Conservation (phyloP, 1,139 yeast species). For the Debaryomycetaceae sp. region DNA sequence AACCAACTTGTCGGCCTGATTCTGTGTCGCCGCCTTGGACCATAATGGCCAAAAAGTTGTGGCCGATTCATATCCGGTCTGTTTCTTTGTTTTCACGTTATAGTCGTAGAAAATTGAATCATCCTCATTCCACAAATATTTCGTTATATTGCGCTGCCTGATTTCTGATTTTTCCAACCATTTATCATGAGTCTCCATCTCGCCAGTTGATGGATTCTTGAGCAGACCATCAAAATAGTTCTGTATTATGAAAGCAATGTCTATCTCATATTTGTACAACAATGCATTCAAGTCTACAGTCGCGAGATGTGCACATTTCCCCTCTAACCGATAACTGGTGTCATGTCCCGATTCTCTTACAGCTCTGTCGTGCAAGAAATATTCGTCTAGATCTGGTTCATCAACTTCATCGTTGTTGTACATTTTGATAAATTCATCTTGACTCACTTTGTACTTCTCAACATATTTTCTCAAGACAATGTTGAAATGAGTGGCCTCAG, state of each 20-base stretch:
- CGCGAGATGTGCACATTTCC: slow-evolving; percentile 83
- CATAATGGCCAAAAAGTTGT: slow-evolving; percentile 93
- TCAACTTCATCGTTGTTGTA: slow-evolving; percentile 65
- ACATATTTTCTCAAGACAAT: slow-evolving; percentile 69
- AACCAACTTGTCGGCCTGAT: slow-evolving; percentile 71
- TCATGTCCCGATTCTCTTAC: slow-evolving; percentile 98
- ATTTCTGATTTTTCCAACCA: slow-evolving; percentile 60
- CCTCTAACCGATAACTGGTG: slow-evolving; percentile 86
- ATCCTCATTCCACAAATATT: slow-evolving; percentile 81
- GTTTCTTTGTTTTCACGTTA: slow-evolving; percentile 55
- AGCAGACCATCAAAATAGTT: slow-evolving; percentile 53
- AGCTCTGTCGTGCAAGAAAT: slow-evolving; percentile 89
- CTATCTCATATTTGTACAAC: slow-evolving; percentile 85
- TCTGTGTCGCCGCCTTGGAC: slow-evolving; percentile 68
- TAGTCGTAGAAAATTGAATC: slow-evolving; percentile 83
- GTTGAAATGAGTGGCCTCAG: slow-evolving; percentile 86
- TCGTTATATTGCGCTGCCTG: slow-evolving; percentile 58
- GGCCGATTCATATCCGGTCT: slow-evolving; percentile 76
- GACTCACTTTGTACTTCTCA: slow-evolving; percentile 54
- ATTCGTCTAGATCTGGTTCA: slow-evolving; percentile 83
- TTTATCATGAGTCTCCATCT: slow-evolving; percentile 44
- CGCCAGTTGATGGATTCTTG: slow-evolving; percentile 17
- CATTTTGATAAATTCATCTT: slow-evolving; percentile 66
- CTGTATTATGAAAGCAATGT: slow-evolving; percentile 67
- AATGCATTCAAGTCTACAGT: slow-evolving; percentile 87